phyloP scores from a whole-genome alignment of 495 filamentous ascomycete species.

The Chaetomium tenue region DNA sequence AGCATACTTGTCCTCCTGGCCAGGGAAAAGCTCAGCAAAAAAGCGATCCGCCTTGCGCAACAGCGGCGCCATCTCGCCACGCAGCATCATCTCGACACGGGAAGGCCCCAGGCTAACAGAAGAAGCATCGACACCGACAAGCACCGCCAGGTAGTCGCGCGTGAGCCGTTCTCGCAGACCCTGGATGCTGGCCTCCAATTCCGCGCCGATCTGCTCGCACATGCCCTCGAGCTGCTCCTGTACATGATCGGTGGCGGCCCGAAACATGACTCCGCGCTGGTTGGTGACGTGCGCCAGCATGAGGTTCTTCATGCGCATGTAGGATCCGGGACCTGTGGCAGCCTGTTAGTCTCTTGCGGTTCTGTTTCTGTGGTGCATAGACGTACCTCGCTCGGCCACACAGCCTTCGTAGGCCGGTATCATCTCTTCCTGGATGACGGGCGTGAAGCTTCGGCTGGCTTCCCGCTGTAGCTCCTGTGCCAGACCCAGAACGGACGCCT shows the following conservation, averaged over 20 bases:
- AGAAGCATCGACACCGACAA: constrained; percentile 23
- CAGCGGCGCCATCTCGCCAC: constrained; percentile 25
- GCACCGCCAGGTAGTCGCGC: constrained; percentile 45
- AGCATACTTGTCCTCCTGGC: too few relatives aligned
- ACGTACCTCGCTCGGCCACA: constrained; percentile 44
- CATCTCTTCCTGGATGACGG: constrained; percentile 52
- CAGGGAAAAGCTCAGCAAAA: constrained; percentile 12
- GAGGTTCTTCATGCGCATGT: constrained; percentile 53
- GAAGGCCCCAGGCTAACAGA: constrained; percentile 5
- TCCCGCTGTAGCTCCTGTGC: constrained; percentile 53
- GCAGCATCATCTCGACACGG: constrained; percentile 23
- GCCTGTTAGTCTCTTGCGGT: constrained; percentile 21
- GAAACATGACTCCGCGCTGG: constrained; percentile 52
- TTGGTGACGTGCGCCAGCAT: constrained; percentile 54
- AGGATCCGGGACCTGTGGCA: constrained; percentile 43
- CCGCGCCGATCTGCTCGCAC: constrained; percentile 36
- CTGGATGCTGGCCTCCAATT: constrained; percentile 41
- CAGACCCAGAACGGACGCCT: constrained; percentile 29
- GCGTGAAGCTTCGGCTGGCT: constrained; percentile 56
- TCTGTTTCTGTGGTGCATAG: neutral
- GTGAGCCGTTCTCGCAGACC: constrained; percentile 44
- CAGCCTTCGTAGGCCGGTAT: constrained; percentile 49
- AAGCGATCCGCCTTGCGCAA: constrained; percentile 16
- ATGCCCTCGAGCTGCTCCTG: constrained; percentile 38
- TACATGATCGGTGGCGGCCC: constrained; percentile 46